Percentiles rank a stretch among this genome's conserved stretches.
Evolutionary conservation across 225 moss, liverwort and hornwort genomes (phyloP).

Genomic region (Neckera pumila): DNA sequence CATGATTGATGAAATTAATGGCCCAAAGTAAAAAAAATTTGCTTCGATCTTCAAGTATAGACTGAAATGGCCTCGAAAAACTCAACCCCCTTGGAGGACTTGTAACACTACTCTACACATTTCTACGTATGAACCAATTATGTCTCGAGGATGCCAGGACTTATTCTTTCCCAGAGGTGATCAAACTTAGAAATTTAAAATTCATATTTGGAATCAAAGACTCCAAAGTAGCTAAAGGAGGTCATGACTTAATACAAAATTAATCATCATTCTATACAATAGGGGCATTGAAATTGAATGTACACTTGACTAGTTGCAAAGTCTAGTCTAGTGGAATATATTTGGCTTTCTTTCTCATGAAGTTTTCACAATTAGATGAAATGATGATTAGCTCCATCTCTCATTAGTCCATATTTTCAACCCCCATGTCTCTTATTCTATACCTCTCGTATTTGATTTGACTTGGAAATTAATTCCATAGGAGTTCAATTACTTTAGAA

Average conservation of each 20-base stretch:
- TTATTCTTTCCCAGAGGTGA: not conserved
- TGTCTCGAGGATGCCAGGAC: rapidly evolving
- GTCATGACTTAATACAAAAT: not conserved
- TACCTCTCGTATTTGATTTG: not conserved
- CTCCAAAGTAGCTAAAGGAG: not conserved
- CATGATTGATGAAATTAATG: not conserved
- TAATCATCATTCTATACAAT: not conserved
- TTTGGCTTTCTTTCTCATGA: not conserved
- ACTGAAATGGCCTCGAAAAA: no score
- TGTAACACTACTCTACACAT: not conserved
- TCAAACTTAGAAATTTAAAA: not conserved
- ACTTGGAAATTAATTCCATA: not conserved
- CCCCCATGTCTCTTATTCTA: not conserved
- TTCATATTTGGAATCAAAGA: not conserved
- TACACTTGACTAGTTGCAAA: not conserved
- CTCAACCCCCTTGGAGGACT: not conserved
- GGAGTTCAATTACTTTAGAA: no score
- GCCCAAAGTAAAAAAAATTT: rapidly evolving
- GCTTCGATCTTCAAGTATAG: not conserved
- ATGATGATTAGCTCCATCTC: not conserved
- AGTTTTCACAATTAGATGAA: not conserved
- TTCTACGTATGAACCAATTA: rapidly evolving
- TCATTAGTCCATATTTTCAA: not conserved
- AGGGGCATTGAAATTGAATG: not conserved
- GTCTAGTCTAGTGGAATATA: not conserved